phyloP scores from a whole-genome alignment of 2,329 filamentous ascomycete genomes.

The Aspergillus arachidicola region DNA sequence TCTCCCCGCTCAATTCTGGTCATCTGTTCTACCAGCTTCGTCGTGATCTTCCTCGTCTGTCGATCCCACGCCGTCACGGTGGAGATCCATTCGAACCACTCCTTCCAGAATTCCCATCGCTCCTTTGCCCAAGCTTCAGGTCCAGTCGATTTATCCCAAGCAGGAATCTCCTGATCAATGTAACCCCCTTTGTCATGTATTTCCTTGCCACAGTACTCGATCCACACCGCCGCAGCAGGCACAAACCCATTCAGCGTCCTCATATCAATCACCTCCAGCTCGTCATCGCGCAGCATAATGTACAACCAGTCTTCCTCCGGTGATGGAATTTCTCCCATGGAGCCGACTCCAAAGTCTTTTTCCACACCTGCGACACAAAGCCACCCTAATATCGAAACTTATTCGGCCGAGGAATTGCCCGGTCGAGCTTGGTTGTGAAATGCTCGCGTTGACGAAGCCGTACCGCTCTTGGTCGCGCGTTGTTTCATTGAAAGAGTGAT shows the following conservation, averaged over 20 bases:
- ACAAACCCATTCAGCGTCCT: slow-evolving; percentile 8
- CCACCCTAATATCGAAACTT: neutral
- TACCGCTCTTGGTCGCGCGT: neutral
- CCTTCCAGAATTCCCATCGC: slow-evolving; percentile 12
- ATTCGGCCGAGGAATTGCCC: neutral
- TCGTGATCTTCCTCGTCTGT: slow-evolving; percentile 4
- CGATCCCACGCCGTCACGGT: neutral
- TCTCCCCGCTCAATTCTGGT: neutral
- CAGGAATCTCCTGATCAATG: neutral
- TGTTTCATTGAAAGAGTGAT: neutral
- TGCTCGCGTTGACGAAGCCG: neutral
- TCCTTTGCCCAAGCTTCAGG: slow-evolving; percentile 7
- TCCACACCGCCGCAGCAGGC: slow-evolving; percentile 9
- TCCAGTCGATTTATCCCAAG: slow-evolving; percentile 3
- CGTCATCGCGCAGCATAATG: neutral
- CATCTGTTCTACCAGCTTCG: slow-evolving; percentile 2
- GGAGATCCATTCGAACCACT: slow-evolving; percentile 8
- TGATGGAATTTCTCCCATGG: neutral
- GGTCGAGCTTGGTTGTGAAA: slow-evolving; percentile 5
- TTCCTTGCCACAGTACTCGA: slow-evolving; percentile 2
- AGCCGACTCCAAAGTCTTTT: neutral
- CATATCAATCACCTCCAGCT: slow-evolving; percentile 5
- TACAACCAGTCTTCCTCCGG: neutral
- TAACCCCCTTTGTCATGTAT: slow-evolving; percentile 3
- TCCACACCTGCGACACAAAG: neutral